Conservation (phyloP, 345 rosid genomes). For the Psidium guajava region DNA sequence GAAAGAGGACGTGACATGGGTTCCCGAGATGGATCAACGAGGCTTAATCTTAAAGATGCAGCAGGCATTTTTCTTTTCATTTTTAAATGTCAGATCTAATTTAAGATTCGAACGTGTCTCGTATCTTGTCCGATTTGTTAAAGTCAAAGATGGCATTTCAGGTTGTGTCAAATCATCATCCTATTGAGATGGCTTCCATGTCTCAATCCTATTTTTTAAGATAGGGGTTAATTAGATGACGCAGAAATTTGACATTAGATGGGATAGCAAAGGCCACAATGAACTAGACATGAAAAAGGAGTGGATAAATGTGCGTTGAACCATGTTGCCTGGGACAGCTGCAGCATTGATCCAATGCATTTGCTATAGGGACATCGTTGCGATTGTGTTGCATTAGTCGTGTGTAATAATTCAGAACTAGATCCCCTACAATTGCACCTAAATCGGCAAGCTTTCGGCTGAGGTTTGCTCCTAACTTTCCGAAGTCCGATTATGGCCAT, state of each 20-base stretch:
- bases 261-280: neutral
- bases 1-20: too few relatives aligned
- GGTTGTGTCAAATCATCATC: neutral
- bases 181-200: neutral
- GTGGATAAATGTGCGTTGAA: neutral
- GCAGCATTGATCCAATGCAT: neutral
- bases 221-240: neutral
- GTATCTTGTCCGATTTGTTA: neutral
- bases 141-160: neutral
- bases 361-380: neutral
- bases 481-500: neutral
- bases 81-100: neutral
- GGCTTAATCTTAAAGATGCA: neutral
- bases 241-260: neutral
- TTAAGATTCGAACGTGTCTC: neutral
- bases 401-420: neutral
- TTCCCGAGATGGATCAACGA: neutral
- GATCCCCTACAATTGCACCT: neutral
- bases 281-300: neutral
- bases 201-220: neutral
- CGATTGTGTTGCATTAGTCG: fast-evolving
- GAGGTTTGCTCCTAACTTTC: neutral
- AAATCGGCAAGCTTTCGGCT: neutral
- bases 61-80: neutral
- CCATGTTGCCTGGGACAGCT: neutral